phyloP scores from a whole-genome alignment of 2,329 filamentous ascomycete species.

The Alternaria ethzedia region DNA sequence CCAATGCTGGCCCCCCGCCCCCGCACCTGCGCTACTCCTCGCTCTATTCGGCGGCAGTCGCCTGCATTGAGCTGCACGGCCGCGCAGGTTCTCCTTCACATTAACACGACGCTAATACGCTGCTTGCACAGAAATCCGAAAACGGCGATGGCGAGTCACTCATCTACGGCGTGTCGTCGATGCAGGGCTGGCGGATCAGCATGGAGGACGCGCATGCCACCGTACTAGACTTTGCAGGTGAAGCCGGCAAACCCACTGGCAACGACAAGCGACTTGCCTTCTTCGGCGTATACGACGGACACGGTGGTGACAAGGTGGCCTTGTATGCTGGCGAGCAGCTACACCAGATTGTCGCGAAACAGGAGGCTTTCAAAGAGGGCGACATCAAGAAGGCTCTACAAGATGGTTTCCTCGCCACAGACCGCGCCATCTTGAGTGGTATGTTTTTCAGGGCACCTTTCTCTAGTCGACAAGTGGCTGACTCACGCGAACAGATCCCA shows the following conservation, averaged over 20 bases:
- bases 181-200: conserved; percentile 99
- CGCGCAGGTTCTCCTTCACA: neutral
- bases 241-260: conserved; percentile 63
- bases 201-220: conserved; percentile 98
- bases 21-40: conserved; percentile 30
- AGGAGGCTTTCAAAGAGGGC: conserved; percentile 88
- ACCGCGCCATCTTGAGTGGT: conserved; percentile 96
- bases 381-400: conserved; percentile 96
- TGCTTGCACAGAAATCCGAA: conserved; percentile 73
- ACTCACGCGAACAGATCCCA: conserved; percentile 71
- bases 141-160: conserved; percentile 92
- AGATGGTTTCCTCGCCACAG: conserved; percentile 95
- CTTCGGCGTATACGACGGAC: conserved; percentile 97
- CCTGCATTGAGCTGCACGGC: conserved; percentile 10
- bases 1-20: conserved; percentile 36
- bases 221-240: conserved; percentile 77
- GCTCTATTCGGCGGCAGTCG: conserved; percentile 12
- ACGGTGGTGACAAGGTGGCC: conserved; percentile 96
- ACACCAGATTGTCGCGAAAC: conserved; percentile 92
- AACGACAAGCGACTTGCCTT: conserved; percentile 82
- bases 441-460: conserved; percentile 40
- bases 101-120: conserved; percentile 8
- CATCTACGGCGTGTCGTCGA: conserved; percentile 92
- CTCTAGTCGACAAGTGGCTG: conserved; percentile 26
- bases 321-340: conserved; percentile 91